Evolutionary conservation across 1,139 yeast genomes (phyloP).

Genomic region (Lodderomyces pseudojiufengensis): DNA sequence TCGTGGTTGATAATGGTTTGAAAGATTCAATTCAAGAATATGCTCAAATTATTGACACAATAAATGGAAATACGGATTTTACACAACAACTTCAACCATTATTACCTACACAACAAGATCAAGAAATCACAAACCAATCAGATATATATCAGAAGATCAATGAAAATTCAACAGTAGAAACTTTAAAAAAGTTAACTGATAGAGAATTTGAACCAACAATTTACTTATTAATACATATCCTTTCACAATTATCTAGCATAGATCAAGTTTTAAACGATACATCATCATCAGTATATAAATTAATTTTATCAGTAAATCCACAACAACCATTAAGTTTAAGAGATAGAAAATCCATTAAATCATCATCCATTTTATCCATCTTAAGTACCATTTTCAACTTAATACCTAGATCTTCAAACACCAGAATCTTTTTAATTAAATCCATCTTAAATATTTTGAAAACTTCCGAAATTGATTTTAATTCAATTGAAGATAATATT

Average conservation of each 20-base stretch:
- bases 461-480: conserved; percentile 31
- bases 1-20: conserved; percentile 45
- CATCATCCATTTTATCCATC: conserved; percentile 42
- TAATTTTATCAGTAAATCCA: conserved; percentile 35
- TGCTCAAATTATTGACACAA: conserved; percentile 37
- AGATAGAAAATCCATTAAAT: conserved; percentile 45
- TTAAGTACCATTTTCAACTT: conserved; percentile 45
- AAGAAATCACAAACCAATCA: conserved; percentile 27
- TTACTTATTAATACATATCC: conserved; percentile 39
- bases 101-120: conserved; percentile 21
- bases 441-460: conserved; percentile 33
- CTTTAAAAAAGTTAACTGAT: conserved; percentile 36
- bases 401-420: conserved; percentile 31
- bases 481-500: conserved; percentile 33
- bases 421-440: conserved; percentile 32
- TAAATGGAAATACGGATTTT: conserved; percentile 25
- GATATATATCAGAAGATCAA: conserved; percentile 28
- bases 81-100: conserved; percentile 26
- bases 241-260: conserved; percentile 26
- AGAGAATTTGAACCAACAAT: conserved; percentile 46
- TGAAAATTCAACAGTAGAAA: conserved; percentile 23
- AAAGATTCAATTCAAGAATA: conserved; percentile 41
- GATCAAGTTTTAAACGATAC: conserved; percentile 25
- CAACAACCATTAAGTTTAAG: conserved; percentile 40
- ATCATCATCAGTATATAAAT: conserved; percentile 27